phyloP scores from a whole-genome alignment of 352 stramenopile genomes.

The Pythium oligandrum region DNA sequence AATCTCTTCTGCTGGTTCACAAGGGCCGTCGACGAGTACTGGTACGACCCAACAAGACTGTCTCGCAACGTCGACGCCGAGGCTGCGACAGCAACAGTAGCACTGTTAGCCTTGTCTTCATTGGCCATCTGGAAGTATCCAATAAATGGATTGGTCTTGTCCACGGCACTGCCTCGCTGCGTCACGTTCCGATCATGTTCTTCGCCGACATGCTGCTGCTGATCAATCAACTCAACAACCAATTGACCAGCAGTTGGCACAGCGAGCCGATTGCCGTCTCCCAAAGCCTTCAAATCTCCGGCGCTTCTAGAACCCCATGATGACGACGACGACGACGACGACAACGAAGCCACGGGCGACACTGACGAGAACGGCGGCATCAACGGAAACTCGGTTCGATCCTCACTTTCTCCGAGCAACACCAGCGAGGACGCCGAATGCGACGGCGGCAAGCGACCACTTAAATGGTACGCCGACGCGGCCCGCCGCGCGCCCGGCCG shows the following conservation, averaged over 20 bases:
- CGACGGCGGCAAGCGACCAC: conserved; percentile 31
- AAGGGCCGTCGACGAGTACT: conserved; percentile 26
- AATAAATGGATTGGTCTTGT: conserved; percentile 87
- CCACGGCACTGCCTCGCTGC: conserved; percentile 48
- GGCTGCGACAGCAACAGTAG: conserved; percentile 1
- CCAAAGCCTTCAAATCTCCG: conserved; percentile 16
- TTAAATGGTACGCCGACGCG: conserved; percentile 58
- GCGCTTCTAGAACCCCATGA: conserved; percentile 13
- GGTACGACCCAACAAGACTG: conserved; percentile 16
- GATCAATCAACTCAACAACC: background rate
- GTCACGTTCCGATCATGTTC: conserved; percentile 26
- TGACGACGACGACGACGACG: conserved; percentile 13
- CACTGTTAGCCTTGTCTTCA: conserved; percentile 2
- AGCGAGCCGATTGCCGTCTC: conserved; percentile 5
- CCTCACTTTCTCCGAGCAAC: conserved; percentile 8
- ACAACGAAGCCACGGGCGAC: conserved; percentile 8
- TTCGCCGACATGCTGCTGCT: conserved; percentile 4
- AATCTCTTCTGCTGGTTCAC: conserved; percentile 40
- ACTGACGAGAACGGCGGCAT: conserved; percentile 14
- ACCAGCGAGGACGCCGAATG: conserved; percentile 22
- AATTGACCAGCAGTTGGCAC: conserved; percentile 7
- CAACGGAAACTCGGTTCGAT: conserved; percentile 5
- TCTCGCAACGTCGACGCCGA: conserved; percentile 6
- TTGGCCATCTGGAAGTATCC: conserved; percentile 70
- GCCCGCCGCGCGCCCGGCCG: conserved; percentile 44